phyloP scores from a whole-genome alignment of 371 early-diverging fungal species.

The Coemansia sp. region DNA sequence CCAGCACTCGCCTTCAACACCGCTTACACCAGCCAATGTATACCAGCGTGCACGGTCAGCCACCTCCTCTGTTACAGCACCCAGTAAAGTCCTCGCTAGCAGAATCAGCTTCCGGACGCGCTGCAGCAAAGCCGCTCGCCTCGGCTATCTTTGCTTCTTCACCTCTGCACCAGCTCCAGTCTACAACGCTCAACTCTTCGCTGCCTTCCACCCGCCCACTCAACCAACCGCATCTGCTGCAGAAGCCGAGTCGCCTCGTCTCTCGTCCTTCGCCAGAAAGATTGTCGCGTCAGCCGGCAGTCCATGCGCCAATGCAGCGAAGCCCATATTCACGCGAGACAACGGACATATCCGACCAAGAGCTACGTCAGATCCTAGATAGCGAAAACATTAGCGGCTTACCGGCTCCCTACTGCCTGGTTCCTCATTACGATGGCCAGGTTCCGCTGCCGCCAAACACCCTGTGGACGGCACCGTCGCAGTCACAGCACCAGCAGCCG shows the following conservation, averaged over 20 bases:
- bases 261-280: conserved; percentile 28
- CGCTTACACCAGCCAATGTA: conserved; percentile 24
- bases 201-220: conserved; percentile 28
- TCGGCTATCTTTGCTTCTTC: conserved; percentile 22
- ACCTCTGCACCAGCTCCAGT: conserved; percentile 18
- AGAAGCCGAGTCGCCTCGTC: conserved; percentile 16
- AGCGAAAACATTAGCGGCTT: conserved; percentile 50
- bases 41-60: conserved; percentile 46
- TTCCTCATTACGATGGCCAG: conserved; percentile 46
- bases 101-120: conserved; percentile 28
- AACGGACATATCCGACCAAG: conserved; percentile 50
- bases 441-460: conserved; percentile 23
- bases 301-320: conserved; percentile 46
- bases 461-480: conserved; percentile 21
- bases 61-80: conserved; percentile 46
- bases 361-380: conserved; percentile 48
- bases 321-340: conserved; percentile 47
- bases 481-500: conserved; percentile 1
- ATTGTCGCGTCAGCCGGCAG: conserved; percentile 28
- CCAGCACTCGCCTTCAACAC: background rate
- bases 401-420: conserved; percentile 44
- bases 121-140: conserved; percentile 28
- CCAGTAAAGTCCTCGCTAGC: conserved; percentile 31
- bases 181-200: conserved; percentile 19
- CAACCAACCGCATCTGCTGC: conserved; percentile 20